Evolutionary conservation across 305 asterid species (phyloP).

Genomic region (Ilex paraguariensis): DNA sequence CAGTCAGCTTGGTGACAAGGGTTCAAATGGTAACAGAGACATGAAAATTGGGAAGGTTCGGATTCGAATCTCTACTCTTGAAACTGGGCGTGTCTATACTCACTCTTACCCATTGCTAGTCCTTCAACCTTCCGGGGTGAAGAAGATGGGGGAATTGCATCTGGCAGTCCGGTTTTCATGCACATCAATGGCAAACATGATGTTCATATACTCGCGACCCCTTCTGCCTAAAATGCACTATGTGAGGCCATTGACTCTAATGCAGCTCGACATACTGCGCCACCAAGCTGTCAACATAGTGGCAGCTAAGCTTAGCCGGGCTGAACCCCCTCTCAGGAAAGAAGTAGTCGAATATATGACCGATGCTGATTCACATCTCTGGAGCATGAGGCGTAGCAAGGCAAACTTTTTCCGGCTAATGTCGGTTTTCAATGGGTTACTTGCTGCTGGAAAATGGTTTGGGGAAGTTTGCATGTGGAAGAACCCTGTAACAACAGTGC

Average conservation of each 20-base stretch:
- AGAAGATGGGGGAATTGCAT: constrained; percentile 92
- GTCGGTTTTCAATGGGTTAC: constrained; percentile 51
- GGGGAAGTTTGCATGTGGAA: constrained; percentile 71
- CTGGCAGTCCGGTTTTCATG: constrained; percentile 79
- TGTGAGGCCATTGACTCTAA: constrained; percentile 50
- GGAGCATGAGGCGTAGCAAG: constrained; percentile 97
- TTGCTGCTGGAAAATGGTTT: constrained; percentile 63
- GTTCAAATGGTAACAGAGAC: constrained; percentile 44
- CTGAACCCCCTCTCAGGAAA: constrained; percentile 84
- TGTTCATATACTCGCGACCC: constrained; percentile 64
- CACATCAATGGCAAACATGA: constrained; percentile 56
- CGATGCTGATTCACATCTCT: constrained; percentile 73
- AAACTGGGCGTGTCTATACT: constrained; percentile 74
- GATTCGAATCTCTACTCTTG: constrained; percentile 78
- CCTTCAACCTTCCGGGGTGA: constrained; percentile 79
- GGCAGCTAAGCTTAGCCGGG: constrained; percentile 69
- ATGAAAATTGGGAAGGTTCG: constrained; percentile 72
- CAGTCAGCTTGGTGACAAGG: constrained; percentile 38
- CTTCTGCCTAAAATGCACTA: constrained; percentile 91
- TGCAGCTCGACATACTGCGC: constrained; percentile 67
- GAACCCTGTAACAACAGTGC: constrained; percentile 61
- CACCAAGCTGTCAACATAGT: constrained; percentile 73
- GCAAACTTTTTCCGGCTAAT: constrained; percentile 75
- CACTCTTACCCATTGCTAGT: constrained; percentile 78
- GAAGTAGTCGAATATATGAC: constrained; percentile 83